Base-by-base conservation (phyloP, 192 early-diverging fungal species). In the Phycomyces nitens region DNA sequence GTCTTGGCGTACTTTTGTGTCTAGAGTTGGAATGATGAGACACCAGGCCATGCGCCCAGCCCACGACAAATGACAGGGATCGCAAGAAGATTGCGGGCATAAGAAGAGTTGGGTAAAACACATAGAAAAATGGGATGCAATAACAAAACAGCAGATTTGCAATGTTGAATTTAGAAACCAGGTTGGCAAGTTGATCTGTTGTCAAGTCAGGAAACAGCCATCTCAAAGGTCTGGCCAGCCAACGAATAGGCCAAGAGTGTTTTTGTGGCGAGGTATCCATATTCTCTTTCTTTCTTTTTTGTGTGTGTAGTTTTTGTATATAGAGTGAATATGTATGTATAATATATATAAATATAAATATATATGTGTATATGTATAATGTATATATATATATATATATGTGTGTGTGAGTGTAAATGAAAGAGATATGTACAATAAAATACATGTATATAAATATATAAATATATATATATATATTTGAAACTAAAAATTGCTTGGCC, bases 71-170 rank as follows among this genome's bases (percentile, higher is more conserved):
- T 0, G 74, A 70, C 14, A 76, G 53, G 4, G 65, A 68, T 5
- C 69, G 61, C 22, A 76, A 52, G 41, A 70, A 71, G 21, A 76
- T 76, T 53, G 69, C 69, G 9, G 74, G 74, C 60, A 76, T 53
- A 7, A 76, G 38, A 20, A 67, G 29, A 2, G 74, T 62, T 34
- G 74, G 74, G 47, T 66, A 76, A 53, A 76, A 71, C 7, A 76
- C 65, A 41, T 71, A 76, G 34, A 76, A 71, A 10, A 76, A 62
- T 11, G 74, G 74, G n/a, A 76, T 22, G 61, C 69, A 68, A 51
- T 76, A 76, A 43, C 65, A 70, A 23, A 76, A 65, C 23, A 76
- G 51, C 6, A 76, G 34, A 49, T 76, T 76, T 26, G 62, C 27
- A 18, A 76, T 62, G 58, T 73, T 73, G 65, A 73, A 73, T 58